Percentiles rank a stretch among this genome's conserved stretches.
Evolutionary conservation across 192 early-diverging fungal genomes (phyloP).

Genomic region (Backusella parvicylindrica): DNA sequence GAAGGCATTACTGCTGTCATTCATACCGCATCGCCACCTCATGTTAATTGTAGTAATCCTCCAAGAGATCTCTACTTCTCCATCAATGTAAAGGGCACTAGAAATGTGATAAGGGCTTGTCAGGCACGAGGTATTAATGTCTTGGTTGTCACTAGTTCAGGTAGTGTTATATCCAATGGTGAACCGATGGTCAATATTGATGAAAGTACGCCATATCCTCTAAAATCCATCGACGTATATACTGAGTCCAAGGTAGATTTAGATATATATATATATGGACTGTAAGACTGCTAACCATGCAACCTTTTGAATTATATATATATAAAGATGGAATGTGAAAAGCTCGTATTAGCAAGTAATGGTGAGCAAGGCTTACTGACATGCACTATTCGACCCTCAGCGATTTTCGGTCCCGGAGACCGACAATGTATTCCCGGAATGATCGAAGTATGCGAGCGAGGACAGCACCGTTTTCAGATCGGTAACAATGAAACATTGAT

Average conservation of each 20-base stretch:
- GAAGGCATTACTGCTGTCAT: slow-evolving; percentile 69
- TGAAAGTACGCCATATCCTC: slow-evolving; percentile 75
- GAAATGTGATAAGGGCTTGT: slow-evolving; percentile 77
- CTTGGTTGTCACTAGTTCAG: slow-evolving; percentile 84
- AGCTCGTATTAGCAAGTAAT: slow-evolving; percentile 73
- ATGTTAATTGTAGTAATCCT: slow-evolving; percentile 52
- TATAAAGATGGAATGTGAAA: slow-evolving; percentile 64
- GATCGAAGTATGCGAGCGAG: slow-evolving; percentile 57
- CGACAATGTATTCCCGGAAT: slow-evolving; percentile 65
- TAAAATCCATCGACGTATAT: slow-evolving; percentile 78
- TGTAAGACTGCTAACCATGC: no score
- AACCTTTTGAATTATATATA: no score
- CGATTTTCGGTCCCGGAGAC: slow-evolving; percentile 90
- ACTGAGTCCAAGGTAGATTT: slow-evolving; percentile 91
- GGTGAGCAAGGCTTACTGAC: slow-evolving; percentile 61
- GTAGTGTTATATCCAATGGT: slow-evolving; percentile 85
- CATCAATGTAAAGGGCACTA: slow-evolving; percentile 86
- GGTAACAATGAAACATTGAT: slow-evolving; percentile 80
- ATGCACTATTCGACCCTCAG: slow-evolving; percentile 79
- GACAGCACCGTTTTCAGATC: slow-evolving; percentile 72
- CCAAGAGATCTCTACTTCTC: slow-evolving; percentile 67
- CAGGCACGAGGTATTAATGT: slow-evolving; percentile 55
- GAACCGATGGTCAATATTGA: slow-evolving; percentile 73
- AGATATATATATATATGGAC: no score
- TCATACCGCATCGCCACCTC: slow-evolving; percentile 88